Conservation (phyloP, 2,329 filamentous ascomycete species). For the Westerdykella sp. region DNA sequence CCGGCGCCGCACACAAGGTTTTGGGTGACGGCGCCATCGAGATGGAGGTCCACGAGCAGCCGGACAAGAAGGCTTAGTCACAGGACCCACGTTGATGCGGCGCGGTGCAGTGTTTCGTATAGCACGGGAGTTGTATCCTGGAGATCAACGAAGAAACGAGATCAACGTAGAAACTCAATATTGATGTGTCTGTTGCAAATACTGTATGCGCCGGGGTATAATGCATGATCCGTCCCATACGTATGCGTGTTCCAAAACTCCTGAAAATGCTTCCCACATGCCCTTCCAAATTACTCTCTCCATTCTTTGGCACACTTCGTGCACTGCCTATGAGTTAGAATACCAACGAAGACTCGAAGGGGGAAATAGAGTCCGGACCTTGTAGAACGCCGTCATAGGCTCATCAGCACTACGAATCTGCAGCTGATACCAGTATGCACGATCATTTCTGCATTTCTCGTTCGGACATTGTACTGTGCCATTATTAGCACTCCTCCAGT, state of each 20-base stretch:
- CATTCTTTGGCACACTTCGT: conserved; percentile 41
- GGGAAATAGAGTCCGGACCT: conserved; percentile 47
- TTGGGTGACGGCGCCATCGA: conserved; percentile 12
- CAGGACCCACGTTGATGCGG: not conserved
- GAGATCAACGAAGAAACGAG: conserved; percentile 5
- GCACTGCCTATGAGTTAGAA: conserved; percentile 24
- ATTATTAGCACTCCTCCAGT: conserved; percentile 1
- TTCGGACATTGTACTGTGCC: conserved; percentile 71
- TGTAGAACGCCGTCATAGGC: conserved; percentile 95
- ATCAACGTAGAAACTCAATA: conserved; percentile 1
- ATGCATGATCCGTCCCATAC: not conserved
- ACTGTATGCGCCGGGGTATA: not conserved
- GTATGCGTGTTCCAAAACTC: not conserved
- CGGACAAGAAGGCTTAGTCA: conserved; percentile 21
- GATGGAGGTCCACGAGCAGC: conserved; percentile 17
- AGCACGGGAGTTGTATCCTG: conserved; percentile 5
- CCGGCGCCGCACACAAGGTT: conserved; percentile 19
- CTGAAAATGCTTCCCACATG: not conserved
- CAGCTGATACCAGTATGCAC: conserved; percentile 92
- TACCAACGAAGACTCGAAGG: not conserved
- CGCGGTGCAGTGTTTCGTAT: not conserved
- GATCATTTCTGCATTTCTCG: conserved; percentile 70
- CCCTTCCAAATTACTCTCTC: conserved; percentile 30
- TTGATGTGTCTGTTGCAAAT: not conserved
- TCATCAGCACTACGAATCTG: conserved; percentile 98